Percentiles rank a stretch among this genome's conserved stretches.
Evolutionary conservation across 129 eudicot genomes (phyloP).

Genomic region (Lactuca sativa): DNA sequence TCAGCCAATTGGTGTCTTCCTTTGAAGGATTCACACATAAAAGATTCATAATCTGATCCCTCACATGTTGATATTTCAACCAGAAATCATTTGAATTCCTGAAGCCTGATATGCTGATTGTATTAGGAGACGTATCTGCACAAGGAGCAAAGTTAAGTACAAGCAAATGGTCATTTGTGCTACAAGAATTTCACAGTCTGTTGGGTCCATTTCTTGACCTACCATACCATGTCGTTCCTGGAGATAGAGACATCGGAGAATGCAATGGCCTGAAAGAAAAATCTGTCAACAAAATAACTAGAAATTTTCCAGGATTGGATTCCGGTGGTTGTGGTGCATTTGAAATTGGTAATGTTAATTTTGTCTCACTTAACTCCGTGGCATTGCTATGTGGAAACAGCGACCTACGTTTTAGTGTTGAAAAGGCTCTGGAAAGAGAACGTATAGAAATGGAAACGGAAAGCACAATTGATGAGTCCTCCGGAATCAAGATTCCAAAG

Average conservation of each 20-base stretch:
- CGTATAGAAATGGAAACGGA: slow-evolving; percentile 35
- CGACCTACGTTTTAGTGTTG: slow-evolving; percentile 47
- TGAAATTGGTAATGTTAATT: slow-evolving; percentile 41
- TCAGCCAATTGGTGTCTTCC: slow-evolving; percentile 6
- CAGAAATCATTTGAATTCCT: slow-evolving; percentile 64
- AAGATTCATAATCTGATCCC: slow-evolving; percentile 37
- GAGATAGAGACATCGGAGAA: slow-evolving; percentile 57
- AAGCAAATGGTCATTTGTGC: slow-evolving; percentile 49
- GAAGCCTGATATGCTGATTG: slow-evolving; percentile 74
- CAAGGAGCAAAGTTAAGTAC: slow-evolving; percentile 44
- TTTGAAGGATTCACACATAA: slow-evolving; percentile 24
- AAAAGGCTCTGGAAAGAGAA: slow-evolving; percentile 50
- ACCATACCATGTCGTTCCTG: slow-evolving; percentile 59
- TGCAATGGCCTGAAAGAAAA: slow-evolving; percentile 35
- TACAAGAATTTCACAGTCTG: slow-evolving; percentile 44
- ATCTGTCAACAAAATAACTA: slow-evolving; percentile 39
- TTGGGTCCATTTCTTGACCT: slow-evolving; percentile 54
- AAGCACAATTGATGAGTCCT: slow-evolving; percentile 17
- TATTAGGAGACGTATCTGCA: slow-evolving; percentile 62
- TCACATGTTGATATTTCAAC: slow-evolving; percentile 45
- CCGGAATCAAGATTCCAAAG: slow-evolving; percentile 28
- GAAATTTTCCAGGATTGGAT: slow-evolving; percentile 54
- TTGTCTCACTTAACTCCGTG: slow-evolving; percentile 54
- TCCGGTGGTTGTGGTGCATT: slow-evolving; percentile 55
- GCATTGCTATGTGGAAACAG: slow-evolving; percentile 56